Evolutionary conservation across 805 yeast species (phyloP).

Genomic region (Nakazawaea ambrosiae): DNA sequence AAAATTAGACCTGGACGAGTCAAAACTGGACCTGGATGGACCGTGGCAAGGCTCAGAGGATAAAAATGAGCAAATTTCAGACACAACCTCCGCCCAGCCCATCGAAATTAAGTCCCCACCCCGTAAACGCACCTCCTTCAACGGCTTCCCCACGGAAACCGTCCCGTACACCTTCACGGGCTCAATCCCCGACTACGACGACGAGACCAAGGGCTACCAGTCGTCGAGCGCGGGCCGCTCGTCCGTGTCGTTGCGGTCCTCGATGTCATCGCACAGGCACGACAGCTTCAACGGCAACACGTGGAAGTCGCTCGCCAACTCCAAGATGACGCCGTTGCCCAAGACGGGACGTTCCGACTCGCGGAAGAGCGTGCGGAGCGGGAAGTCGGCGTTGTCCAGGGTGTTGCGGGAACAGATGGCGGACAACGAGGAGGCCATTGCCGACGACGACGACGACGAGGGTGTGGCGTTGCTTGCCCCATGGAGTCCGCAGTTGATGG

Average conservation of each 20-base stretch:
- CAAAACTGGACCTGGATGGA: no score
- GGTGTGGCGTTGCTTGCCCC: slow-evolving; percentile 29
- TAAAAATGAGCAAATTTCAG: no score
- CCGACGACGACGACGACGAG: slow-evolving; percentile 12
- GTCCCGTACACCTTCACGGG: slow-evolving; percentile 22
- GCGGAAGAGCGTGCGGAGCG: slow-evolving; percentile 18
- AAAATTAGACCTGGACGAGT: no score
- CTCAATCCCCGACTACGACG: slow-evolving; percentile 25
- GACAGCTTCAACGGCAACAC: slow-evolving; percentile 7
- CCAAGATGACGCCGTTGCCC: slow-evolving; percentile 7
- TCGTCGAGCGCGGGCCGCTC: slow-evolving; percentile 11
- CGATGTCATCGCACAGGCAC: slow-evolving; percentile 11
- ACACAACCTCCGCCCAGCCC: slow-evolving; percentile 1
- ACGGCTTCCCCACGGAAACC: slow-evolving; percentile 9
- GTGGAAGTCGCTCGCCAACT: slow-evolving; percentile 4
- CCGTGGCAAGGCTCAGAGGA: no score
- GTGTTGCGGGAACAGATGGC: slow-evolving; percentile 15
- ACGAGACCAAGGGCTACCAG: slow-evolving; percentile 19
- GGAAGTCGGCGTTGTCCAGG: slow-evolving; percentile 22
- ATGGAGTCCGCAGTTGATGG: slow-evolving; percentile 48
- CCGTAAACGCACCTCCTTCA: slow-evolving; percentile 6
- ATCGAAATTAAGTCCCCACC: slow-evolving; percentile 3
- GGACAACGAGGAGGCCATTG: slow-evolving; percentile 6
- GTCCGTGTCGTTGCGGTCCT: slow-evolving; percentile 12
- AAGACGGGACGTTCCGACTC: slow-evolving; percentile 16